Conservation (phyloP, 2,329 filamentous ascomycete genomes). For the Geosmithia morbida region DNA sequence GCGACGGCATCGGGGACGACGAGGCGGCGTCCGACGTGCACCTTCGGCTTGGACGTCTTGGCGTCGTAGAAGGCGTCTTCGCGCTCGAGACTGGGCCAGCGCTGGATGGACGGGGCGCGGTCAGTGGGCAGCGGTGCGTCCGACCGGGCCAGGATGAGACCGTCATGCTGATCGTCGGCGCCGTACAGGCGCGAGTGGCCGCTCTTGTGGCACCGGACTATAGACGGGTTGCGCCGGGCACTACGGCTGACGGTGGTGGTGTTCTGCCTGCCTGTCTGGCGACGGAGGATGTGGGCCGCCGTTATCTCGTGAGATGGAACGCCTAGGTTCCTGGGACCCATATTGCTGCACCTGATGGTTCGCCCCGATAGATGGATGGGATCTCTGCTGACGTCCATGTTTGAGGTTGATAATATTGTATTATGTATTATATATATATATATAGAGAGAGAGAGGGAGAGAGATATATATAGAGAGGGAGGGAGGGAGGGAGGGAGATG, state of each 20-base stretch:
- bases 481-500: no score
- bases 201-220: not conserved
- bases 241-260: not conserved
- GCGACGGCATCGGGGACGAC: not conserved
- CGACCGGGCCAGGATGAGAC: slow-evolving; percentile 18
- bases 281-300: not conserved
- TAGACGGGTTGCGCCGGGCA: not conserved
- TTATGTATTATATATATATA: no score
- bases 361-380: no score
- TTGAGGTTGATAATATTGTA: no score
- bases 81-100: slow-evolving; percentile 26
- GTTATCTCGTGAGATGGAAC: no score
- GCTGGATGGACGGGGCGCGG: slow-evolving; percentile 11
- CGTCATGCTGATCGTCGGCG: slow-evolving; percentile 9
- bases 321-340: no score
- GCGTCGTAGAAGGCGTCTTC: slow-evolving; percentile 31
- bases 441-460: no score
- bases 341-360: no score
- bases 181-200: not conserved
- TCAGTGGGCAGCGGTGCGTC: slow-evolving; percentile 22
- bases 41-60: slow-evolving; percentile 18
- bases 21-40: slow-evolving; percentile 8
- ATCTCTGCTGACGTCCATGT: no score
- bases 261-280: not conserved
- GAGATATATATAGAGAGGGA: no score